phyloP scores from a whole-genome alignment of 2,329 filamentous ascomycete species.

The Cadophora gregata region DNA sequence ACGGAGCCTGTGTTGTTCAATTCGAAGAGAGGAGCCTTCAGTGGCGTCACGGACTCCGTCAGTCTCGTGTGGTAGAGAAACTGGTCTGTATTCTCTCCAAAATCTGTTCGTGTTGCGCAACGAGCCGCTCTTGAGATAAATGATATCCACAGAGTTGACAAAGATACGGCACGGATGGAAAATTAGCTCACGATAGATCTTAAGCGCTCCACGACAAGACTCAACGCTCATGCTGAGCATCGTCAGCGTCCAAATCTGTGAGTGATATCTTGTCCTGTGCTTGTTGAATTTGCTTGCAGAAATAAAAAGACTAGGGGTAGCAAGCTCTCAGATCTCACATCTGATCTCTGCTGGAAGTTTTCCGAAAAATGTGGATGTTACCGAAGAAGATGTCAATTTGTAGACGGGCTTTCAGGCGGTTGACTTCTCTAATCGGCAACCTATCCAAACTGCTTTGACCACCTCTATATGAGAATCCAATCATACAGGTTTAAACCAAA shows the following conservation, averaged over 20 bases:
- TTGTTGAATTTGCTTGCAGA: background rate
- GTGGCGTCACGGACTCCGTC: background rate
- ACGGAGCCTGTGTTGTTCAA: background rate
- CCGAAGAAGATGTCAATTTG: background rate
- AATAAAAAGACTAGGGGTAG: background rate
- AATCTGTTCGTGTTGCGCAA: background rate
- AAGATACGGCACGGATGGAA: background rate
- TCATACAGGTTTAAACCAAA: background rate
- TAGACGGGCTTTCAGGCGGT: background rate
- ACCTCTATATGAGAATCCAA: background rate
- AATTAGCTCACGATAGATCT: constrained; percentile 10
- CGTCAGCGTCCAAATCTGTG: background rate
- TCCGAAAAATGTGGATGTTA: background rate
- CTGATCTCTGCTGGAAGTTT: background rate
- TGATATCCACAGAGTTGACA: constrained; percentile 8
- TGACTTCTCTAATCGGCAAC: background rate
- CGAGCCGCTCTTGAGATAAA: background rate
- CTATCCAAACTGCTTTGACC: background rate
- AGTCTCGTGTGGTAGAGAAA: background rate
- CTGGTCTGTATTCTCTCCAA: background rate
- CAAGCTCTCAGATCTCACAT: background rate
- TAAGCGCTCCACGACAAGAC: constrained; percentile 7
- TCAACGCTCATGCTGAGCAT: background rate
- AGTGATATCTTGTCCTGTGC: background rate
- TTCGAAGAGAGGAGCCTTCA: background rate